phyloP scores from a whole-genome alignment of 2,329 filamentous ascomycete genomes.

The Trichoderma arundinaceum region DNA sequence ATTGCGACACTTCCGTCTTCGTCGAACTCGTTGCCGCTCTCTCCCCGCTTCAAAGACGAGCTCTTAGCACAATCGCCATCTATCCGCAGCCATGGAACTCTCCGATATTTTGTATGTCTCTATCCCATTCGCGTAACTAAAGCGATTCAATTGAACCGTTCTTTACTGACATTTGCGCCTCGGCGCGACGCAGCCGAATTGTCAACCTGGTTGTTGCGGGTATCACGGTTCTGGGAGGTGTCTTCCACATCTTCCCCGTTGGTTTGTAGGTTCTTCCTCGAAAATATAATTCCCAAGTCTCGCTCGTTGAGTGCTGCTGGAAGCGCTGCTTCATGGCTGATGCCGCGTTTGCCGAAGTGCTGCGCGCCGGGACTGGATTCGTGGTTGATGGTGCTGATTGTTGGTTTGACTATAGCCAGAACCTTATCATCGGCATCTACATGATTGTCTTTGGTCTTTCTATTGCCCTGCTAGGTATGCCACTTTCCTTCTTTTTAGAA shows the following conservation, averaged over 20 bases:
- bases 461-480: constrained; percentile 68
- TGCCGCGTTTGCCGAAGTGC: not conserved
- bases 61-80: not conserved
- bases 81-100: constrained; percentile 23
- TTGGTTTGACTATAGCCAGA: constrained; percentile 28
- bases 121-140: not conserved
- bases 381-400: constrained; percentile 9
- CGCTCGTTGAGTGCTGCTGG: not conserved
- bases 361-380: not conserved
- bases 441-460: constrained; percentile 88
- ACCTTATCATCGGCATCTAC: constrained; percentile 82
- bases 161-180: constrained; percentile 24
- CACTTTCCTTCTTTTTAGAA: not conserved
- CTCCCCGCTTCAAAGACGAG: not conserved
- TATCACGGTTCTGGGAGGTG: constrained; percentile 85
- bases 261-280: constrained; percentile 57
- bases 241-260: constrained; percentile 71
- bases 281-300: not conserved
- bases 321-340: not conserved
- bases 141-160: not conserved
- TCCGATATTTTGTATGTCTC: constrained; percentile 30
- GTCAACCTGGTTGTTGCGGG: constrained; percentile 89
- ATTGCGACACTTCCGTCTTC: constrained; percentile 1
- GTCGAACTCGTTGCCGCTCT: not conserved
- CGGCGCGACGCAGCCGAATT: constrained; percentile 70